These are phyloP conservation scores for Aspergillus carlsbadensis DNA, from an alignment of 495 filamentous ascomycete genomes.

Conservation along the genomic window DNA sequence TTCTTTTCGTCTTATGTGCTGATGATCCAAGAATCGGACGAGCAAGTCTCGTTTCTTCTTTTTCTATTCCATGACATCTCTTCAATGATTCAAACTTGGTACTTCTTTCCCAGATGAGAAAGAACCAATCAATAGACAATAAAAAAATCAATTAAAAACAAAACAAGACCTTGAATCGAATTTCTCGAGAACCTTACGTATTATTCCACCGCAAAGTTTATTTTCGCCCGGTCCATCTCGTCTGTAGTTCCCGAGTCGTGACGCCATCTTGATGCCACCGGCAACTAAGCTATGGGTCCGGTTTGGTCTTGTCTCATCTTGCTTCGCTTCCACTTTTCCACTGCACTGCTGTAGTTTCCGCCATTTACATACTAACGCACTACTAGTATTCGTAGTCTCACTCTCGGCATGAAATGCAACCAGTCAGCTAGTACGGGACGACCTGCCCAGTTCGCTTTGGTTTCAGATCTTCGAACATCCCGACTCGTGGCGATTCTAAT, in stretches of 20 bases:
- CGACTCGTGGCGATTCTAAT: no score
- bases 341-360: neutral
- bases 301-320: neutral
- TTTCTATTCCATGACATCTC: neutral
- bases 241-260: neutral
- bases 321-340: neutral
- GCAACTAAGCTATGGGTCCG: neutral
- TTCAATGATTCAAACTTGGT: neutral
- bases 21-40: neutral
- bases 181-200: no score
- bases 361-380: no score
- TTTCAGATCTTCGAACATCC: no score
- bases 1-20: neutral
- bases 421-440: no score
- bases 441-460: no score
- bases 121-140: neutral
- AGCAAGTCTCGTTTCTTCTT: neutral
- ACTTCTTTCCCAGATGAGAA: neutral
- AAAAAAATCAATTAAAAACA: neutral
- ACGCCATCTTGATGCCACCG: constrained; percentile 6
- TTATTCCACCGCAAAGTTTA: no score
- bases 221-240: no score
- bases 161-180: neutral
- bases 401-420: no score
- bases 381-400: no score